phyloP scores from a whole-genome alignment of 768 basidiomycete species.

The Boletus tomentosulus region DNA sequence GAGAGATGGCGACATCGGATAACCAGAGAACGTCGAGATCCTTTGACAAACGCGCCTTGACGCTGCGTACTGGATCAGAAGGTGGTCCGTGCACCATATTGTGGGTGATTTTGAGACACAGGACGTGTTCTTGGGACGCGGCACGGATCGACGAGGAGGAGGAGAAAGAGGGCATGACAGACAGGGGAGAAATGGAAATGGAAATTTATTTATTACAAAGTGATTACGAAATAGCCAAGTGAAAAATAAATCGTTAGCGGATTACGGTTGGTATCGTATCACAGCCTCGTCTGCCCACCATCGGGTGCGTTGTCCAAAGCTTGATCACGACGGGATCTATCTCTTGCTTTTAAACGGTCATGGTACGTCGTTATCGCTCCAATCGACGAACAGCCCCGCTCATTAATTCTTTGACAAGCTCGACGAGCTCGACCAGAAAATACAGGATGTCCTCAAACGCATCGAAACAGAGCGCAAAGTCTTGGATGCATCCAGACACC shows the following conservation, averaged over 20 bases:
- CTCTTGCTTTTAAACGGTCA: slow-evolving; percentile 22
- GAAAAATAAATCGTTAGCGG: slow-evolving; percentile 4
- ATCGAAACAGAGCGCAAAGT: slow-evolving; percentile 93
- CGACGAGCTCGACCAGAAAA: slow-evolving; percentile 85
- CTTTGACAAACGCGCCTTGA: slow-evolving; percentile 34
- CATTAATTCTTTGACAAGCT: slow-evolving; percentile 19
- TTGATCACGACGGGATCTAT: slow-evolving; percentile 15
- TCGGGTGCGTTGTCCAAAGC: slow-evolving; percentile 11
- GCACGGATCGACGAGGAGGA: slow-evolving; percentile 37
- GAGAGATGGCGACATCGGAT: slow-evolving; percentile 46
- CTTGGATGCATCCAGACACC: slow-evolving; percentile 74
- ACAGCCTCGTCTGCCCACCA: slow-evolving; percentile 28
- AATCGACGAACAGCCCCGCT: slow-evolving; percentile 3
- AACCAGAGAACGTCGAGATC: slow-evolving; percentile 47
- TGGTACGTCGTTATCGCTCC: slow-evolving; percentile 23
- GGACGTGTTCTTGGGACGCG: slow-evolving; percentile 38
- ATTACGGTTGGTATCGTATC: slow-evolving; percentile 25
- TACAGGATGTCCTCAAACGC: slow-evolving; percentile 83
- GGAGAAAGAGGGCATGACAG: slow-evolving; percentile 31
- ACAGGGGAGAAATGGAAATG: not conserved
- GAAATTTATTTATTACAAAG: slow-evolving; percentile 4
- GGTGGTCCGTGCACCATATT: slow-evolving; percentile 34
- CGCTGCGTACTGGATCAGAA: slow-evolving; percentile 26
- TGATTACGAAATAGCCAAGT: slow-evolving; percentile 29
- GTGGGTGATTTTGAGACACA: slow-evolving; percentile 48